These are phyloP conservation scores for Aspergillus sp. DNA, from an alignment of 2,329 filamentous ascomycete genomes.

Conservation along the genomic window DNA sequence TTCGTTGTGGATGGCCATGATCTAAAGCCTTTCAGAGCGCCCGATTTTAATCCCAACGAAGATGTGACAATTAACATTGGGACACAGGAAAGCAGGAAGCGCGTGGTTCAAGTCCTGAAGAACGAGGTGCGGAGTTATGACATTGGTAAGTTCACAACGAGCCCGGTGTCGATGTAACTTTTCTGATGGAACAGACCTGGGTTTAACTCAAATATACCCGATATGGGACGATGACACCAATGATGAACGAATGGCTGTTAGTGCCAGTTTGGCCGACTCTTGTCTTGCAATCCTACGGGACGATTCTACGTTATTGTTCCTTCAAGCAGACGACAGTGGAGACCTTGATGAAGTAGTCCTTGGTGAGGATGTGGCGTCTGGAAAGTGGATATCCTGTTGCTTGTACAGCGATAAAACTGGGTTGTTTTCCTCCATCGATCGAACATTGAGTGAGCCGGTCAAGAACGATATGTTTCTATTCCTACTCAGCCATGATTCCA, in stretches of 20 bases:
- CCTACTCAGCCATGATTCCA: constrained; percentile 72
- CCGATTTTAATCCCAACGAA: constrained; percentile 89
- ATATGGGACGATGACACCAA: constrained; percentile 90
- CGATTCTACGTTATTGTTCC: constrained; percentile 76
- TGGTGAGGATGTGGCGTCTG: constrained; percentile 59
- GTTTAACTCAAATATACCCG: constrained; percentile 84
- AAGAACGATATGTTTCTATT: constrained; percentile 68
- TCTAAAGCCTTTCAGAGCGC: constrained; percentile 73
- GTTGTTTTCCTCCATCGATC: constrained; percentile 50
- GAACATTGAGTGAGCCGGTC: constrained; percentile 19
- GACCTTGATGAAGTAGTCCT: constrained; percentile 82
- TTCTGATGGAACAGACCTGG: constrained; percentile 63
- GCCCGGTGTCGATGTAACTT: constrained; percentile 7
- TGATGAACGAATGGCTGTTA: constrained; percentile 70
- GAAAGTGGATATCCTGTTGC: constrained; percentile 80
- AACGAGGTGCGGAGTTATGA: constrained; percentile 90
- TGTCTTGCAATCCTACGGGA: constrained; percentile 82
- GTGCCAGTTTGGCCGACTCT: constrained; percentile 81
- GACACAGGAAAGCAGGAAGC: constrained; percentile 74
- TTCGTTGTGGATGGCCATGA: constrained; percentile 72
- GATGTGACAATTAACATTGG: constrained; percentile 85
- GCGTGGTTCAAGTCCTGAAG: constrained; percentile 83
- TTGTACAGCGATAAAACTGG: constrained; percentile 71
- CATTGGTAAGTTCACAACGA: constrained; percentile 61
- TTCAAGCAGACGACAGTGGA: constrained; percentile 75